These are phyloP conservation scores for Dendrobium officinale DNA, from an alignment of 106 monocot genomes.

Conservation along the genomic window DNA sequence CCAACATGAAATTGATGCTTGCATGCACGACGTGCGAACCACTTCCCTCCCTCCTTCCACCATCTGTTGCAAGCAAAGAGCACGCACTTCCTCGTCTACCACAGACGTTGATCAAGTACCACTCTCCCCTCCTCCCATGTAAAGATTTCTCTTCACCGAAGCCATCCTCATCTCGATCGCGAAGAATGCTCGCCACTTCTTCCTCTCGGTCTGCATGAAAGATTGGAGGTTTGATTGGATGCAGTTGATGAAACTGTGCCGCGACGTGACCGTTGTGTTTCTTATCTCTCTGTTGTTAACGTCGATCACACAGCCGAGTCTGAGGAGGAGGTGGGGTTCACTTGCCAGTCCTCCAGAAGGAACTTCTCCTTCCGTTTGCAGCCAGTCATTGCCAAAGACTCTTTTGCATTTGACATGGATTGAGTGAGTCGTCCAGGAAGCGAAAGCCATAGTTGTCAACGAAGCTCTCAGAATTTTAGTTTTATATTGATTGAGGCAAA, in stretches of 20 bases:
- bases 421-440: background rate
- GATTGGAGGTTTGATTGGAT: background rate
- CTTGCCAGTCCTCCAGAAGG: background rate
- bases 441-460: background rate
- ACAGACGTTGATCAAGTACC: no score
- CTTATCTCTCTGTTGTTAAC: background rate
- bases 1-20: no score
- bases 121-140: no score
- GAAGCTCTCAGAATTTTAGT: no score
- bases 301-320: background rate
- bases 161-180: no score
- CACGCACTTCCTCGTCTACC: no score
- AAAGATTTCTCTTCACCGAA: no score
- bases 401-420: background rate
- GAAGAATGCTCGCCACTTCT: no score
- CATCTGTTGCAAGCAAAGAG: no score
- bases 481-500: no score
- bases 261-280: background rate
- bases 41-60: no score
- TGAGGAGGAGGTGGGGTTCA: background rate
- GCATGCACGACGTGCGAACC: no score
- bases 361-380: background rate
- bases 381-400: background rate
- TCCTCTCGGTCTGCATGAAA: background rate
- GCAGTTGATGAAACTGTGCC: background rate